Conservation (phyloP, 1,284 basidiomycete species). For the Apiotrichum sp. region DNA sequence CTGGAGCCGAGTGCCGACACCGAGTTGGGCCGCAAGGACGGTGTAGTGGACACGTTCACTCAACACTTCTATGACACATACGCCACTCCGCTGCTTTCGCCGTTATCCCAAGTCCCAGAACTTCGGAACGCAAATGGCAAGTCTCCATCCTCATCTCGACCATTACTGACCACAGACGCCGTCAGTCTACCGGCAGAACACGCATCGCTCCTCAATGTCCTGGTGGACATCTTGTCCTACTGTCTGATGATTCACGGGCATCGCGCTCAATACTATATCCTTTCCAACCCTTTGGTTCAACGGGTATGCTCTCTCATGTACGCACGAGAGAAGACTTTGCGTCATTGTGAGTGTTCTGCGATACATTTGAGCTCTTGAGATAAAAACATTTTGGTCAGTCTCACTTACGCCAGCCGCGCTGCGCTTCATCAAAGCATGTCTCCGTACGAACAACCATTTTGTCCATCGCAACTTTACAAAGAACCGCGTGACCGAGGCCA, state of each 20-base stretch:
- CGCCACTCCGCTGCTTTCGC: constrained; percentile 67
- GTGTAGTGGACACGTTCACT: constrained; percentile 71
- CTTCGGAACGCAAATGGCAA: constrained; percentile 5
- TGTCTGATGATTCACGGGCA: constrained; percentile 83
- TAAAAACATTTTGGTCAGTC: too few relatives aligned
- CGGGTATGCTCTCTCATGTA: constrained; percentile 73
- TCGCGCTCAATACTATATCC: constrained; percentile 82
- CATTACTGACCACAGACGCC: background rate
- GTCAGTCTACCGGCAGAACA: background rate
- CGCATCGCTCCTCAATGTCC: constrained; percentile 68
- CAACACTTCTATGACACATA: constrained; percentile 84
- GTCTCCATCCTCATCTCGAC: too few relatives aligned
- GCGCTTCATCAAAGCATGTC: constrained; percentile 80
- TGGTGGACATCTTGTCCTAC: constrained; percentile 85
- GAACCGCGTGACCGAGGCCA: constrained; percentile 72
- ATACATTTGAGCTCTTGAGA: background rate
- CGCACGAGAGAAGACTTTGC: constrained; percentile 81
- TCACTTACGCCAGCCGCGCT: constrained; percentile 56
- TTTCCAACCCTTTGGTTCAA: constrained; percentile 66
- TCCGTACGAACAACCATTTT: constrained; percentile 80
- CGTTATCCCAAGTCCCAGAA: constrained; percentile 69
- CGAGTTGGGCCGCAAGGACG: constrained; percentile 38
- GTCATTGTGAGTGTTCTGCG: constrained; percentile 59
- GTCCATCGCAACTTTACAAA: constrained; percentile 78
- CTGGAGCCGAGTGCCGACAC: constrained; percentile 59